A percentile compares a stretch with the other conserved stretches of the same genome.
These are phyloP conservation scores for Inosperma sp. DNA, from an alignment of 768 basidiomycete species.

Conservation along the genomic window DNA sequence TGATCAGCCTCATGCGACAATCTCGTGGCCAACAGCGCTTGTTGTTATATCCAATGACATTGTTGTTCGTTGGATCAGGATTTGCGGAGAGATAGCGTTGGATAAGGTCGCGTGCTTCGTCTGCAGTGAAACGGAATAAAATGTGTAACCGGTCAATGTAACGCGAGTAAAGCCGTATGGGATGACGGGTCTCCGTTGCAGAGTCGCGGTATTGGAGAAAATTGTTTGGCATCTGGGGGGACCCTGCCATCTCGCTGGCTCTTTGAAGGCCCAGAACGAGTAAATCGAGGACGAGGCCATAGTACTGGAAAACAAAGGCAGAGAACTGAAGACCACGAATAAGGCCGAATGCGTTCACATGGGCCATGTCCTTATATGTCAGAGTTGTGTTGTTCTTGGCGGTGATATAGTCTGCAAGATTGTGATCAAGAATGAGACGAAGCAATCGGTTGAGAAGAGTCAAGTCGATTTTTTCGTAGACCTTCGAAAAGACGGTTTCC, in stretches of 20 bases:
- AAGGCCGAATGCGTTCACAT: constrained; percentile 94
- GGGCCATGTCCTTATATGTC: constrained; percentile 72
- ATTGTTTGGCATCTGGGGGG: constrained; percentile 95
- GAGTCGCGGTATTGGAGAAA: constrained; percentile 97
- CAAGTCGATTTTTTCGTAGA: constrained; percentile 98
- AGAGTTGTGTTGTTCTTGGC: constrained; percentile 88
- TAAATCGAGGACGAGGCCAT: constrained; percentile 92
- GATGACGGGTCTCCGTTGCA: constrained; percentile 91
- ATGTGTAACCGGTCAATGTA: constrained; percentile 95
- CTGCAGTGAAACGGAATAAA: constrained; percentile 95
- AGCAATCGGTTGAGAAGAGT: constrained; percentile 93
- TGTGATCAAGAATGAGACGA: constrained; percentile 96
- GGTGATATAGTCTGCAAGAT: constrained; percentile 98
- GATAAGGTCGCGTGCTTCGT: constrained; percentile 95
- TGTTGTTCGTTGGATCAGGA: constrained; percentile 98
- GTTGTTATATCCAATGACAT: constrained; percentile 98
- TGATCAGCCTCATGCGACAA: constrained; percentile 98
- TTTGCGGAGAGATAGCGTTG: constrained; percentile 97
- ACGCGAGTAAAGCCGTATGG: constrained; percentile 96
- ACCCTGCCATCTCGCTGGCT: constrained; percentile 98
- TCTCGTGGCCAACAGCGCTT: constrained; percentile 99
- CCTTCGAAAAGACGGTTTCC: constrained; percentile 97
- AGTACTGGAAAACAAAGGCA: constrained; percentile 98
- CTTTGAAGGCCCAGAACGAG: constrained; percentile 96
- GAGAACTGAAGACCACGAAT: constrained; percentile 99